phyloP scores from a whole-genome alignment of 306 rosid species.

The Castanospermum australe region DNA sequence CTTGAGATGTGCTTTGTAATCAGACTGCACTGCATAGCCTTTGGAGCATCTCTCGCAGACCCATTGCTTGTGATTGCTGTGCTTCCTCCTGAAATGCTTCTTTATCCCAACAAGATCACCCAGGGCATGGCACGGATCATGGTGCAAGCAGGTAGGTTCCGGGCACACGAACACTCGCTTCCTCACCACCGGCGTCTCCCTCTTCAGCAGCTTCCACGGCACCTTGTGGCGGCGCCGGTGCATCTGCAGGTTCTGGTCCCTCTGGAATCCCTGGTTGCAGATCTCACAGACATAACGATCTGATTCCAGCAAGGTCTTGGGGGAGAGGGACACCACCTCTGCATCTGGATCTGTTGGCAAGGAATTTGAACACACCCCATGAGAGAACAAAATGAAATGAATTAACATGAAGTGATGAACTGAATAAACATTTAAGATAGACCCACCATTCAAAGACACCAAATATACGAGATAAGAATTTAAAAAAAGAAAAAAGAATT shows the following conservation, averaged over 20 bases:
- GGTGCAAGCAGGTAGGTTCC: slow-evolving; percentile 92
- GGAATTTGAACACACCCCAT: not conserved
- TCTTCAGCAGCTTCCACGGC: slow-evolving; percentile 94
- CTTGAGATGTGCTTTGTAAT: slow-evolving; percentile 95
- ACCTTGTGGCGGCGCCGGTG: slow-evolving; percentile 94
- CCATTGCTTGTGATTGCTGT: slow-evolving; percentile 97
- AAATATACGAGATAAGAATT: not conserved
- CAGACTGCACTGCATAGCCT: slow-evolving; percentile 96
- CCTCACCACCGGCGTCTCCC: slow-evolving; percentile 80
- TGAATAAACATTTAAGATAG: not conserved
- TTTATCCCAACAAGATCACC: slow-evolving; percentile 98
- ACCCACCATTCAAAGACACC: not conserved
- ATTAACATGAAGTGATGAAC: not conserved
- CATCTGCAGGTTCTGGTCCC: slow-evolving; percentile 99
- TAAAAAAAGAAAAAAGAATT: too few relatives aligned
- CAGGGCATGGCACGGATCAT: slow-evolving; percentile 91
- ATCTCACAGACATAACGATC: slow-evolving; percentile 99
- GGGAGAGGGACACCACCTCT: slow-evolving; percentile 95
- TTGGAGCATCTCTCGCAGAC: slow-evolving; percentile 87
- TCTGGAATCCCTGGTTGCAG: slow-evolving; percentile 98
- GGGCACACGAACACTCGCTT: slow-evolving; percentile 96
- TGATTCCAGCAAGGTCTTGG: slow-evolving; percentile 89
- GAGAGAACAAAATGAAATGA: not conserved
- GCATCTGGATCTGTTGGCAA: slow-evolving; percentile 84
- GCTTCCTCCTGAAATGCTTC: slow-evolving; percentile 92